Evolutionary conservation across 768 basidiomycete genomes (phyloP), one percentile per base, ranked within the genome.

Genomic region (Tricholoma bakamatsutake): DNA sequence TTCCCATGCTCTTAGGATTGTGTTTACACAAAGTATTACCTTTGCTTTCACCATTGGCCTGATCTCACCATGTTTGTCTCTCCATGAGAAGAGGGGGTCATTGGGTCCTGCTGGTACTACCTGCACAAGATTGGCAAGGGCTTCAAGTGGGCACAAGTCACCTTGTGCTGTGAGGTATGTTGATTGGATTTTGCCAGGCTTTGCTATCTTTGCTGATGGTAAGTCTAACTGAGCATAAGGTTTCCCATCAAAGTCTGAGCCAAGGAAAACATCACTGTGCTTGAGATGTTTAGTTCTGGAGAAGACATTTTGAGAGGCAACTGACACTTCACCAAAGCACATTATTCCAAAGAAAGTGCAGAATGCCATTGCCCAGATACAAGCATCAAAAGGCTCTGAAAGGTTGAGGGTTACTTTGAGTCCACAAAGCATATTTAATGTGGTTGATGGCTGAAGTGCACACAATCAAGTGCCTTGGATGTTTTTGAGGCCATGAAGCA

Each of bases 261-360:
- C 17, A 1, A 42, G 17, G 40, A 42, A 42, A 42, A 42, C n/a
- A 12, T 21, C 40, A 42, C 7, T 42, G 4, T 6, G 18, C 17
- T 42, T 39, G 37, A 39, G 37, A 39, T 74, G 69, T 28, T 58
- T 24, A 24, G 21, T 3, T 24, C 21, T 24, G 21, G 21, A 24
- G 3, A 24, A n/a, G n/a, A n/a, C n/a, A 0, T 35, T 12, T 3
- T 61, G 59, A 0, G 68, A 53, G 4, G 49, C 33, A 0, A 73
- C 70, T 0, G 73, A 60, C 0, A 71, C 66, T 57, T 78, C 73
- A 0, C 74, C 71, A 49, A 75, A 72, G n/a, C n/a, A n/a, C n/a
- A n/a, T n/a, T n/a, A n/a, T n/a, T n/a, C n/a, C n/a, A n/a, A n/a
- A n/a, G n/a, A n/a, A n/a, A n/a, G n/a, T n/a, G n/a, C 21, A 24